Base-by-base conservation (phyloP, 768 basidiomycete species). In the Suillus hirtellus region DNA sequence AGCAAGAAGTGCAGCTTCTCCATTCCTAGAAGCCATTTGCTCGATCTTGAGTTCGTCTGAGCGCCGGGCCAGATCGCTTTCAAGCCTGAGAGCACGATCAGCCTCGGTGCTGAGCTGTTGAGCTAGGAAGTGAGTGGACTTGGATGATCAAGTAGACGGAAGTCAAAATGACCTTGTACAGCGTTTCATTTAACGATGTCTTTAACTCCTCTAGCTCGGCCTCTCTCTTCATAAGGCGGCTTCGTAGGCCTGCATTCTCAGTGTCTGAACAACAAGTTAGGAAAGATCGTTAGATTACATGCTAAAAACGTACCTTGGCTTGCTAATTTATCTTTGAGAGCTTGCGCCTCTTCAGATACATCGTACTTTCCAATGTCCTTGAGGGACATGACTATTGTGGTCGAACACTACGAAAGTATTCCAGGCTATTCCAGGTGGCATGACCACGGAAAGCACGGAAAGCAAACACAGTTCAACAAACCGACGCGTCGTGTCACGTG, bases 31-130 rank as follows among this genome's bases (percentile, higher is more conserved):
- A 10, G 78, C 72, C 12, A 85, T 71, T 42, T 80, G 81, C 69
- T 88, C 86, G 24, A 82, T 83, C 47, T 80, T 81, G 37, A 89
- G 77, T 27, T 87, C 86, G 50, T 86, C 81, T n/a, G 80, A 79
- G 43, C 78, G 81, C 69, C 78, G 77, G 9, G 73, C 74, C 24
- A 86, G 77, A 37, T 83, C 80, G 1, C 75, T 71, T 69, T 90
- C 88, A 27, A 90, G 79, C 59, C 78, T 75, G 50, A 88, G 71
- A 17, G 79, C 83, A 35, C 85, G 85, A 64, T 82, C 78, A 6
- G 84, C 79, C 75, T 90, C 89, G 61, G 74, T 71, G 50, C 80
- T 80, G 58, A 90, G 76, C 89, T 90, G 64, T 55, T 60, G 12
- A 11, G 31, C 35, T 44, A 61, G 52, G 44, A 60, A 58, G 53